Base-by-base conservation (phyloP, 148 eudicot genomes). In the Camellia lanceoleosa region DNA sequence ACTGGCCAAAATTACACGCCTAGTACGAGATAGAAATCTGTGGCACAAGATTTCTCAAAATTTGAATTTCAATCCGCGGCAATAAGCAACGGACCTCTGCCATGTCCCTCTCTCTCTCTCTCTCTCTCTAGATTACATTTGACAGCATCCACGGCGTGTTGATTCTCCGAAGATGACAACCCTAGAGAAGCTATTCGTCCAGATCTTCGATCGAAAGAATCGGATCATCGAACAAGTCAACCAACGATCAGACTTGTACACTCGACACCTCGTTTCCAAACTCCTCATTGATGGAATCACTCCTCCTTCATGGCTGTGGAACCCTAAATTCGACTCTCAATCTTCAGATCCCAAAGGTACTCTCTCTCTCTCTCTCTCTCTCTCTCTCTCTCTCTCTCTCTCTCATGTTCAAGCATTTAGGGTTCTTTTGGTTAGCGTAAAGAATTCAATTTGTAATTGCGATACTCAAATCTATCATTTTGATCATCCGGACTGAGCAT, bases 121-220 rank as follows among this genome's bases (percentile, higher is more conserved):
- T 54, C 47, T 82, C 51, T 49, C 66, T 43, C 70, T 62, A 63
- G 30, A 62, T 6, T 3, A 55, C 20, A 16, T 13, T 23, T 12
- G 13, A 62, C 51, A 13, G 16, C 56, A 23, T 76, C n/a, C 59
- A 76, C 63, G 66, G 79, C 15, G 15, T 54, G 14, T 23, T 66
- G 18, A 23, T 30, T 30, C 20, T 61, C 41, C 69, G 72, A 68
- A 63, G 75, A 90, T 85, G 96, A 49, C 89, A 86, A 87, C 92
- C 63, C 79, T 87, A 47, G 98, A 95, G 92, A 91, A 88, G 88
- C 89, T 93, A 47, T 86, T 95, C 46, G 85, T 83, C 41, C 89
- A 90, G 81, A 88, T 95, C 76, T 91, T 90, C 87, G 96, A 95
- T 38, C 87, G 89, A 68, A 93, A 89, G 88, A 75, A 86, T 61